Conservation (phyloP, 176 grass and related monocot species). For the Juncus effusus region DNA sequence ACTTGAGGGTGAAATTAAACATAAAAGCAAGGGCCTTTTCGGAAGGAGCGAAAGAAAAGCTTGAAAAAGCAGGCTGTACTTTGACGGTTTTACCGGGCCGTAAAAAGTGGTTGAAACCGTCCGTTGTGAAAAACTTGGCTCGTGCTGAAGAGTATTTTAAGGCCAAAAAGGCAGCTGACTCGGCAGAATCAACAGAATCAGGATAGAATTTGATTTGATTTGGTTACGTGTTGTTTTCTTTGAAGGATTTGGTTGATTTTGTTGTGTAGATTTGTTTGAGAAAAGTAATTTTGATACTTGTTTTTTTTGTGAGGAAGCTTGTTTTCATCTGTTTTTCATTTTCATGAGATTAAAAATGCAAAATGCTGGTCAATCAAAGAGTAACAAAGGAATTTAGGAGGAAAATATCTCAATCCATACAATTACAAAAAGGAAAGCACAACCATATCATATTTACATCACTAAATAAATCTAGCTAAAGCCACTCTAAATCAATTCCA, state of each 20-base stretch:
- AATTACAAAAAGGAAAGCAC: background rate
- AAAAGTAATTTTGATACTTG: too few relatives aligned
- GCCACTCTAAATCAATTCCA: too few relatives aligned
- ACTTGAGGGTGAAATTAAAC: slow-evolving; percentile 78
- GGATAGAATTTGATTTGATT: too few relatives aligned
- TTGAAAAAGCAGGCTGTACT: slow-evolving; percentile 76
- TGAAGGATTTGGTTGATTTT: too few relatives aligned
- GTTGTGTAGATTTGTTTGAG: too few relatives aligned
- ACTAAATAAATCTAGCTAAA: too few relatives aligned
- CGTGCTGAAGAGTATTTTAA: slow-evolving; percentile 89
- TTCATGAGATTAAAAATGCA: too few relatives aligned
- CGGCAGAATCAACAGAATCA: slow-evolving; percentile 27
- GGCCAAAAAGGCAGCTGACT: slow-evolving; percentile 45
- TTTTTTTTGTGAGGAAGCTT: too few relatives aligned
- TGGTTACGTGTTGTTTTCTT: too few relatives aligned
- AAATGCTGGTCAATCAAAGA: background rate
- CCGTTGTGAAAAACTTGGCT: slow-evolving; percentile 73
- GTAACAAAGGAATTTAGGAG: background rate
- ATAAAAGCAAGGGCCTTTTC: slow-evolving; percentile 89
- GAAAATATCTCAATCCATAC: background rate
- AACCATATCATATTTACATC: background rate
- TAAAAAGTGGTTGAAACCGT: slow-evolving; percentile 91
- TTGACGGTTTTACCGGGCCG: slow-evolving; percentile 65
- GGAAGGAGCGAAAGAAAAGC: slow-evolving; percentile 71
- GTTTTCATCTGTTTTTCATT: too few relatives aligned